Evolutionary conservation across 768 basidiomycete species (phyloP).

Genomic region (Lactarius quietus): DNA sequence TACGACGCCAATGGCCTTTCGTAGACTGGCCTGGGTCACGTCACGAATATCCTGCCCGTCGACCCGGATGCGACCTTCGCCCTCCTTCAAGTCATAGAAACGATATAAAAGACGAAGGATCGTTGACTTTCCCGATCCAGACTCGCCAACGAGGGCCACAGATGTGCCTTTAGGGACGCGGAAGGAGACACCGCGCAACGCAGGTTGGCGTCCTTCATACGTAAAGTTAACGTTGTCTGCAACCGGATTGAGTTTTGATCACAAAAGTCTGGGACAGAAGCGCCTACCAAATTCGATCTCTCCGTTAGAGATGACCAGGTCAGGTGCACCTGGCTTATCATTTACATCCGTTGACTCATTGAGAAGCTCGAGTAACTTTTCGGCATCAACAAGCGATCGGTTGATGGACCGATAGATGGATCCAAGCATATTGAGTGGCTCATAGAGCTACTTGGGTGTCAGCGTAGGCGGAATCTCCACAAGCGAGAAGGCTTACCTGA

Average conservation of each 20-base stretch:
- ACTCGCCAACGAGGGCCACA: slow-evolving; percentile 86
- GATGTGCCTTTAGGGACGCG: slow-evolving; percentile 82
- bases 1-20: slow-evolving; percentile 83
- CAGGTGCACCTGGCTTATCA: slow-evolving; percentile 71
- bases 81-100: slow-evolving; percentile 84
- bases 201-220: slow-evolving; percentile 69
- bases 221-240: slow-evolving; percentile 83
- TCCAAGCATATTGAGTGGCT: slow-evolving; percentile 72
- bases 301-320: slow-evolving; percentile 67
- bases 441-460: slow-evolving; percentile 49
- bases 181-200: slow-evolving; percentile 79
- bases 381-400: slow-evolving; percentile 76
- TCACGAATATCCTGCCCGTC: slow-evolving; percentile 88
- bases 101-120: slow-evolving; percentile 85
- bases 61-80: slow-evolving; percentile 74
- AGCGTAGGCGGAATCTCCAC: background rate
- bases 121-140: slow-evolving; percentile 80
- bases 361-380: slow-evolving; percentile 76
- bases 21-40: slow-evolving; percentile 75
- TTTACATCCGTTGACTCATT: slow-evolving; percentile 81
- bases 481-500: slow-evolving; percentile 47
- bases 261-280: background rate
- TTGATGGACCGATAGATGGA: slow-evolving; percentile 76
- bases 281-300: slow-evolving; percentile 83
- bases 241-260: slow-evolving; percentile 13